These are phyloP conservation scores for Chytridiales sp. DNA, from an alignment of 371 early-diverging fungal species.

Conservation along the genomic window DNA sequence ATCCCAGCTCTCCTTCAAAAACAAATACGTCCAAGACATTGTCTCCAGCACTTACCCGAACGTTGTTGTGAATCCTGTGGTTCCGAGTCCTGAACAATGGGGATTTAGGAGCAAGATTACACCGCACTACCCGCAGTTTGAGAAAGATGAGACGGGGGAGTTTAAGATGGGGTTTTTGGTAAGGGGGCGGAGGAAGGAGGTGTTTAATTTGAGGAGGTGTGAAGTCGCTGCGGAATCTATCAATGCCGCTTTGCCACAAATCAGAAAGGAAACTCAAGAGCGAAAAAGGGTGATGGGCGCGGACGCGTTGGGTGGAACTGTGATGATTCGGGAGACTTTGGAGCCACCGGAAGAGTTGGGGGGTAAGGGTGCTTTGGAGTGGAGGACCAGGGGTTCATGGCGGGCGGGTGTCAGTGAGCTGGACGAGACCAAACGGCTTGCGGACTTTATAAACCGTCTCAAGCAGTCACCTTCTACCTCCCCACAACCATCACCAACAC, in stretches of 20 bases:
- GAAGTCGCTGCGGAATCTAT: slow-evolving; percentile 58
- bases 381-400: too few species aligned
- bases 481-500: background rate
- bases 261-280: slow-evolving; percentile 49
- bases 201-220: slow-evolving; percentile 67
- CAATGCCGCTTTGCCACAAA: slow-evolving; percentile 43
- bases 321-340: background rate
- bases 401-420: background rate
- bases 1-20: slow-evolving; percentile 58
- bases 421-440: slow-evolving; percentile 7
- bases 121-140: slow-evolving; percentile 63
- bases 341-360: background rate
- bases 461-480: slow-evolving; percentile 2
- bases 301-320: background rate
- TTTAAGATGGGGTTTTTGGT: slow-evolving; percentile 55
- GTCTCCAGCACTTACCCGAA: background rate
- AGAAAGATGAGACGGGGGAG: slow-evolving; percentile 31
- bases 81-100: slow-evolving; percentile 50
- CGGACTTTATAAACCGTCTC: slow-evolving; percentile 14
- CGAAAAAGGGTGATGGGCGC: background rate
- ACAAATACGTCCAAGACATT: slow-evolving; percentile 41
- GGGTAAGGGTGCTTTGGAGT: too few species aligned
- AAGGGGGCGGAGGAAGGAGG: slow-evolving; percentile 47
- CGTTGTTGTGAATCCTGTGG: background rate
- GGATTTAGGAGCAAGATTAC: slow-evolving; percentile 66